Percentiles rank a stretch among this genome's conserved stretches.
phyloP scores from a whole-genome alignment of 179 eudicot genomes.

The Silene vulgaris region DNA sequence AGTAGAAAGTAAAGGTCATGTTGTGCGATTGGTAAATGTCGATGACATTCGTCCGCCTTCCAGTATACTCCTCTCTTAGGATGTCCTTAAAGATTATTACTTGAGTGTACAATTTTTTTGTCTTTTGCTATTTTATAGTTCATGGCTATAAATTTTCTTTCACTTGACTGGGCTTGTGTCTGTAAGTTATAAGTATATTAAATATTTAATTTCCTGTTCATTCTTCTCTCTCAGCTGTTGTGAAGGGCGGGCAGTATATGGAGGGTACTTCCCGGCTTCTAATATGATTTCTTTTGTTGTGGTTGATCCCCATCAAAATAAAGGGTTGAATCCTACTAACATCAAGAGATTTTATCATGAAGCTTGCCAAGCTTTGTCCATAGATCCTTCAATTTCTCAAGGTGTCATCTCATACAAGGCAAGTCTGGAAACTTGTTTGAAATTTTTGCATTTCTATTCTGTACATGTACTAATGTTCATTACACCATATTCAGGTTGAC shows the following conservation, averaged over 20 bases:
- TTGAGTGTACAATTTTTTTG: neutral
- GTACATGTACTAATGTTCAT: slow-evolving; percentile 13
- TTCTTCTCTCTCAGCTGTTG: slow-evolving; percentile 52
- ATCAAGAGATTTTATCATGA: slow-evolving; percentile 79
- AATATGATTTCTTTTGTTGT: slow-evolving; percentile 59
- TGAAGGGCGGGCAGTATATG: slow-evolving; percentile 78
- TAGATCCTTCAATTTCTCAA: slow-evolving; percentile 48
- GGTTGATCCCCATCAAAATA: slow-evolving; percentile 78
- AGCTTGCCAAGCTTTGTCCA: slow-evolving; percentile 69
- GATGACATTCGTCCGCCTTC: too few relatives aligned
- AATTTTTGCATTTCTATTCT: neutral
- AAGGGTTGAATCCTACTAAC: slow-evolving; percentile 59
- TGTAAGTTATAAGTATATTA: neutral
- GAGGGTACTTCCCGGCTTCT: slow-evolving; percentile 77
- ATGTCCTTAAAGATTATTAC: neutral
- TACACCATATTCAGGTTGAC: slow-evolving; percentile 54
- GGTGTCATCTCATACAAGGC: slow-evolving; percentile 64
- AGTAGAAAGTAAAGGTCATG: too few relatives aligned
- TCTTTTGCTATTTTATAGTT: neutral
- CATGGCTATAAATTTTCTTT: neutral
- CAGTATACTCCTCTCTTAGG: too few relatives aligned
- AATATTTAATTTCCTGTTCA: slow-evolving; percentile 1
- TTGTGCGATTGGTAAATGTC: too few relatives aligned
- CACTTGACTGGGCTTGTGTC: neutral
- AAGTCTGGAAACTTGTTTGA: slow-evolving; percentile 13